Percentiles rank a stretch among this genome's conserved stretches.
Evolutionary conservation across 2,329 filamentous ascomycete species (phyloP).

Genomic region (Phyllosticta paracitricarpa): DNA sequence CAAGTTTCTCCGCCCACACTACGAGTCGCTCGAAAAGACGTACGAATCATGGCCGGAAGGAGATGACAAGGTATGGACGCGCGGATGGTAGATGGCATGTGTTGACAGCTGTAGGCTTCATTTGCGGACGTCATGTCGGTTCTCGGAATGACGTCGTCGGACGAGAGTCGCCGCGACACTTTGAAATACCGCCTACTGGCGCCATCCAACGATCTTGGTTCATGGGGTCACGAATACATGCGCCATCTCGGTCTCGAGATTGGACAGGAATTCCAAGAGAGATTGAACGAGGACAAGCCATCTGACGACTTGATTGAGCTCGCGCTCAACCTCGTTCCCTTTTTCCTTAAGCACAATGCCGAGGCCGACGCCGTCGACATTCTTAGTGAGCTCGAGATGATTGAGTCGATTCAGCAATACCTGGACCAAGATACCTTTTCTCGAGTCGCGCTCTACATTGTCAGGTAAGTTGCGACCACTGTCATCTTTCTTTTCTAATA

Average conservation of each 20-base stretch:
- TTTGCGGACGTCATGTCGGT: constrained; percentile 94
- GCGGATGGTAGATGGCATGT: neutral
- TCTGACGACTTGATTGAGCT: constrained; percentile 78
- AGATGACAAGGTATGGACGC: constrained; percentile 60
- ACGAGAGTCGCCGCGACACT: constrained; percentile 91
- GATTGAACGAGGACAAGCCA: constrained; percentile 74
- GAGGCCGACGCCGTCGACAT: constrained; percentile 97
- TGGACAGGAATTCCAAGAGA: constrained; percentile 83
- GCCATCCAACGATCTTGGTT: constrained; percentile 83
- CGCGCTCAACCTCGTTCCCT: constrained; percentile 74
- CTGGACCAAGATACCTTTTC: constrained; percentile 91
- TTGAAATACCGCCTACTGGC: constrained; percentile 89
- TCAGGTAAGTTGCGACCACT: constrained; percentile 41
- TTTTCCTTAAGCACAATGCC: constrained; percentile 94
- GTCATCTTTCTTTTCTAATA: constrained; percentile 15
- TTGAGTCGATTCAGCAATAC: constrained; percentile 79
- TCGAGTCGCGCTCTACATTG: constrained; percentile 93
- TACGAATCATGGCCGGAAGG: constrained; percentile 84
- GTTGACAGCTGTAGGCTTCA: constrained; percentile 43
- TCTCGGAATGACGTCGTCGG: constrained; percentile 96
- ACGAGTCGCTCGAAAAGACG: constrained; percentile 74
- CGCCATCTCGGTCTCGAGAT: constrained; percentile 92
- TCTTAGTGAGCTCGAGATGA: constrained; percentile 94
- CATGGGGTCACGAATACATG: constrained; percentile 98
- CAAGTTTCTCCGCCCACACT: constrained; percentile 95